Conservation (phyloP, 305 asterid species). For the Fraxinus sp. region DNA sequence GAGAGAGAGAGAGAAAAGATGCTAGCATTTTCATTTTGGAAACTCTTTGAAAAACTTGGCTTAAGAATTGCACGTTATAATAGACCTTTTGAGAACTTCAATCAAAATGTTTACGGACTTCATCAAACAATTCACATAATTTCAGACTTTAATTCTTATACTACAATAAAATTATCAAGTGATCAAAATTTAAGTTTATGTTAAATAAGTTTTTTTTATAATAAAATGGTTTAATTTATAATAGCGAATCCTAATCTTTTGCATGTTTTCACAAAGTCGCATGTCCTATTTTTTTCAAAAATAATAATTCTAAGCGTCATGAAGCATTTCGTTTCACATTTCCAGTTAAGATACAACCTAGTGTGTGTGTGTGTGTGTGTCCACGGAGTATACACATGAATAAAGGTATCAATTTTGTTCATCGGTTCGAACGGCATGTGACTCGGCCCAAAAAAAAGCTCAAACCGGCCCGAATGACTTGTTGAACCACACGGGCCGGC, state of each 20-base stretch:
- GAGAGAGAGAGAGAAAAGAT: too few relatives aligned
- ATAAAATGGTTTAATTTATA: neutral
- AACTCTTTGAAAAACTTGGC: neutral
- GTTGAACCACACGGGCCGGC: too few relatives aligned
- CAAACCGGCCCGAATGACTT: too few relatives aligned
- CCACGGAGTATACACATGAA: too few relatives aligned
- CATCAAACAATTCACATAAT: neutral
- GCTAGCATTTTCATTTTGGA: neutral
- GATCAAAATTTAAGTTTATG: neutral
- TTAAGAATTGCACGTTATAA: neutral
- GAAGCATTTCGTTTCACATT: neutral
- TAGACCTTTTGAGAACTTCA: neutral
- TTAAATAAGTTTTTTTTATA: too few relatives aligned
- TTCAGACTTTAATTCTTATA: neutral
- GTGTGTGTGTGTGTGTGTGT: too few relatives aligned
- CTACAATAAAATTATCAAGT: neutral
- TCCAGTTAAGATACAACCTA: too few relatives aligned
- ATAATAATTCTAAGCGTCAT: too few relatives aligned
- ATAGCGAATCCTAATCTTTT: neutral
- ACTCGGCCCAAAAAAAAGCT: too few relatives aligned
- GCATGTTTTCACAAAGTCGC: neutral
- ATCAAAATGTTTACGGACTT: neutral
- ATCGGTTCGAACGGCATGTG: too few relatives aligned
- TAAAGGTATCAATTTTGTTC: too few relatives aligned
- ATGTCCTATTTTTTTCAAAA: neutral